phyloP scores from a whole-genome alignment of 176 grass and related monocot species.

The Triticum timopheevii region DNA sequence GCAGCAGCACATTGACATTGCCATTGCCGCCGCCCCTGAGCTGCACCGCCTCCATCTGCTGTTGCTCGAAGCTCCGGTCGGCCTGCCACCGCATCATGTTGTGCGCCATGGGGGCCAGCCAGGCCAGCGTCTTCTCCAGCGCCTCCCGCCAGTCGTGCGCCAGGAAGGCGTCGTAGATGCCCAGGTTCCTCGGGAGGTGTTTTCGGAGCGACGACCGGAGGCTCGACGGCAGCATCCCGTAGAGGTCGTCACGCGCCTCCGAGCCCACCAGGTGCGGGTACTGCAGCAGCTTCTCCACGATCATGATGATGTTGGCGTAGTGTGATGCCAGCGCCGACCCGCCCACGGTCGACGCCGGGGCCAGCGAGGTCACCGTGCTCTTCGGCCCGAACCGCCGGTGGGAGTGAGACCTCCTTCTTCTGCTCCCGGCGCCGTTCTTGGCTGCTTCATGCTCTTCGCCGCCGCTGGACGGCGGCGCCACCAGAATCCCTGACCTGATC shows the following conservation, averaged over 20 bases:
- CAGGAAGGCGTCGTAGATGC: slow-evolving; percentile 88
- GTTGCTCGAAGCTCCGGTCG: slow-evolving; percentile 90
- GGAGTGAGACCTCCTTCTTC: neutral
- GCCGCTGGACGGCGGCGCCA: slow-evolving; percentile 43
- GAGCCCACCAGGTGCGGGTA: slow-evolving; percentile 91
- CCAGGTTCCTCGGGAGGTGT: slow-evolving; percentile 54
- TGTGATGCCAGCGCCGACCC: slow-evolving; percentile 81
- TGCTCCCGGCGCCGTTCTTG: slow-evolving; percentile 28
- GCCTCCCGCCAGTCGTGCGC: slow-evolving; percentile 91
- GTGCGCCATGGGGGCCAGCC: slow-evolving; percentile 89
- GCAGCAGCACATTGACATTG: slow-evolving; percentile 39
- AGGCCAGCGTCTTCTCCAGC: slow-evolving; percentile 70
- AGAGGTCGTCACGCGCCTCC: slow-evolving; percentile 89
- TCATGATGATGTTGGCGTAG: slow-evolving; percentile 87
- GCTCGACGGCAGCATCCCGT: slow-evolving; percentile 91
- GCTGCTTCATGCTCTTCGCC: slow-evolving; percentile 31
- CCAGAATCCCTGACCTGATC: slow-evolving; percentile 54
- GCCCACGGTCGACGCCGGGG: slow-evolving; percentile 62
- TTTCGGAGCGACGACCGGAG: slow-evolving; percentile 48
- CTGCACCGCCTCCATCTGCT: slow-evolving; percentile 55
- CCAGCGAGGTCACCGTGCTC: slow-evolving; percentile 66
- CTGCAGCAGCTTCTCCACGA: slow-evolving; percentile 85
- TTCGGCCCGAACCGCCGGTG: slow-evolving; percentile 57
- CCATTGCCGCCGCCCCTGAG: slow-evolving; percentile 35
- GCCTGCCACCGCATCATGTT: slow-evolving; percentile 89